Evolutionary conservation across 2,329 filamentous ascomycete species (phyloP), one percentile per base, ranked within the genome.

Genomic region (Fusarium subglutinans): DNA sequence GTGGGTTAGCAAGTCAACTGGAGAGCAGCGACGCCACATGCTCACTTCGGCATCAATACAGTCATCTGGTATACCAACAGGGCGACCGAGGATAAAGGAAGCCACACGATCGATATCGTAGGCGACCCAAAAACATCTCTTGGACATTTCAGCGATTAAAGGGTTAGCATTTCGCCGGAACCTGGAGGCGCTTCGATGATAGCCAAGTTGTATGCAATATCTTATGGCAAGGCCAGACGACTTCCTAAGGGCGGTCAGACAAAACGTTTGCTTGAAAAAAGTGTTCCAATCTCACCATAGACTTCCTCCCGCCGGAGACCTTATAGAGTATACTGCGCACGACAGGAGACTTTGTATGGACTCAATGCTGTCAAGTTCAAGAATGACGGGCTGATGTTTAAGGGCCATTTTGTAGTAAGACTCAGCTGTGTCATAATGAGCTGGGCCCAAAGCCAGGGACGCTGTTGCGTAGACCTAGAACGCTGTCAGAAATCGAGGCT

Each of bases 371-470:
- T 72, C 69, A 8, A 72, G 66, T 24, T 70, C 69, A 14, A 72
- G 55, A 20, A 72, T 56, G 5, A 45, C 20, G 6, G 63, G 67
- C 24, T 72, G 69, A n/a, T 72, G 67, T 5, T 54, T 69, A 2
- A 74, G 53, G 3, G 71, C 71, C 71, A 70, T 74, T n/a, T 54
- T 67, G 30, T 74, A 74, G 40, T 72, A 74, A 12, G 71, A 74
- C 28, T 74, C 71, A 22, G 71, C 71, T 13, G 69, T 72, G 12
- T 66, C 69, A 17, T 73, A 72, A 26, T 73, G 61, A 8, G 65
- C 50, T 26, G 71, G 71, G 7, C 71, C 69, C 18, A 73, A 47
- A 4, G 70, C 64, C 20, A 72, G 62, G 20, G 71, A 73, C 8
- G 71, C 71, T 28, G 63, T 72, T 24, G 70, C 70, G 14, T 73